Evolutionary conservation across 305 asterid genomes (phyloP).

Genomic region (Fraxinus sp.): DNA sequence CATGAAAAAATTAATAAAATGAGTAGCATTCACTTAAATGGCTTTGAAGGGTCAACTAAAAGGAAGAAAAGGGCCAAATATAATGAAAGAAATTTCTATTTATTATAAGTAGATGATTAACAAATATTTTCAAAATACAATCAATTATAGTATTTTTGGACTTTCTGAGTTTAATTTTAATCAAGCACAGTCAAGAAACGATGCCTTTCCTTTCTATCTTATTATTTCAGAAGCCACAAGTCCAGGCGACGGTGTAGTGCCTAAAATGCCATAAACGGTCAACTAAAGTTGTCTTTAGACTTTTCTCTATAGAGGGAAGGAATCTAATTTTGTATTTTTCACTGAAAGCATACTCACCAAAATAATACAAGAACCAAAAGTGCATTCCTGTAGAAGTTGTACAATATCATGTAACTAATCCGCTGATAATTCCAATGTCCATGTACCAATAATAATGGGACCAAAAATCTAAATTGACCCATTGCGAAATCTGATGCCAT

Average conservation of each 20-base stretch:
- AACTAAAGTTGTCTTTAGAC: neutral
- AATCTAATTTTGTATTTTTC: neutral
- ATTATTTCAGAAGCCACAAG: neutral
- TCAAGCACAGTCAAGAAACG: neutral
- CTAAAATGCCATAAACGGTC: neutral
- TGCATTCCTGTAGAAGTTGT: constrained; percentile 92
- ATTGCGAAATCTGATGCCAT: constrained; percentile 99
- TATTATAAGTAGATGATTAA: neutral
- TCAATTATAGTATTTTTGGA: neutral
- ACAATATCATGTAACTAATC: constrained; percentile 89
- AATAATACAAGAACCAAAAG: constrained; percentile 75
- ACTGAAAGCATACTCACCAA: constrained; percentile 67
- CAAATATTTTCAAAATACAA: neutral
- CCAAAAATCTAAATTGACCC: constrained; percentile 96
- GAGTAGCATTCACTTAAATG: neutral
- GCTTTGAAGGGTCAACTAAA: neutral
- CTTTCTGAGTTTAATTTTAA: neutral
- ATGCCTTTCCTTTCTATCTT: neutral
- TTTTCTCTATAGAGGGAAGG: neutral
- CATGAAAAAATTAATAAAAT: neutral
- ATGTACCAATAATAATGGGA: constrained; percentile 81
- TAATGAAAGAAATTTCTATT: neutral
- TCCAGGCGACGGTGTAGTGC: neutral
- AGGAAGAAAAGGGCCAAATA: neutral
- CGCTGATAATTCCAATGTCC: constrained; percentile 99